Evolutionary conservation across 768 basidiomycete genomes (phyloP).

Genomic region (Trametes maxima): DNA sequence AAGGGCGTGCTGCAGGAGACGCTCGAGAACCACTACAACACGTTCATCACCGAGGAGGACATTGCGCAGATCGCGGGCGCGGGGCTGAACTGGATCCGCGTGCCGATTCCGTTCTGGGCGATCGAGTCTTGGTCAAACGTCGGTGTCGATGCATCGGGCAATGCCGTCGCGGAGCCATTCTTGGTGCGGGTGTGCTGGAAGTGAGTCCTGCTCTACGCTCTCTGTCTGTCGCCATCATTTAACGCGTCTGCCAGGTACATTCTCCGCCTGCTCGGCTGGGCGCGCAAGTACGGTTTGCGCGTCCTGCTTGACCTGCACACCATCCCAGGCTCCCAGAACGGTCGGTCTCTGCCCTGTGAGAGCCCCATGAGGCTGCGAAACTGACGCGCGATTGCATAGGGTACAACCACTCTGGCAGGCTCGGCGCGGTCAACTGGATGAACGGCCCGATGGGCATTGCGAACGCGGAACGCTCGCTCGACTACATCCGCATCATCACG

Average conservation of each 20-base stretch:
- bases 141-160: conserved; percentile 22
- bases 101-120: conserved; percentile 87
- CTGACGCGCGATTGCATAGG: conserved; percentile 18
- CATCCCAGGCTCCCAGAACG: conserved; percentile 80
- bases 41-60: conserved; percentile 60
- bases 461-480: conserved; percentile 78
- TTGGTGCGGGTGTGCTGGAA: conserved; percentile 75
- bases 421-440: conserved; percentile 63
- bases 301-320: conserved; percentile 81
- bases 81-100: conserved; percentile 81
- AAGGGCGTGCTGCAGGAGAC: conserved; percentile 46
- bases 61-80: conserved; percentile 45
- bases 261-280: conserved; percentile 75
- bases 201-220: conserved; percentile 33
- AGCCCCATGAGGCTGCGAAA: no score
- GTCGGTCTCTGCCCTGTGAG: conserved; percentile 49
- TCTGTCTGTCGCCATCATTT: background rate
- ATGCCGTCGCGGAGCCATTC: conserved; percentile 61
- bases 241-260: conserved; percentile 56
- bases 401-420: conserved; percentile 61
- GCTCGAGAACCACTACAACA: conserved; percentile 71
- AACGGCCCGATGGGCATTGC: conserved; percentile 82
- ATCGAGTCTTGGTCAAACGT: conserved; percentile 67
- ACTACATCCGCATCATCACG: conserved; percentile 71
- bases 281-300: conserved; percentile 84